Evolutionary conservation across 1,139 yeast species (phyloP).

Genomic region (Suhomyces choctaworum): DNA sequence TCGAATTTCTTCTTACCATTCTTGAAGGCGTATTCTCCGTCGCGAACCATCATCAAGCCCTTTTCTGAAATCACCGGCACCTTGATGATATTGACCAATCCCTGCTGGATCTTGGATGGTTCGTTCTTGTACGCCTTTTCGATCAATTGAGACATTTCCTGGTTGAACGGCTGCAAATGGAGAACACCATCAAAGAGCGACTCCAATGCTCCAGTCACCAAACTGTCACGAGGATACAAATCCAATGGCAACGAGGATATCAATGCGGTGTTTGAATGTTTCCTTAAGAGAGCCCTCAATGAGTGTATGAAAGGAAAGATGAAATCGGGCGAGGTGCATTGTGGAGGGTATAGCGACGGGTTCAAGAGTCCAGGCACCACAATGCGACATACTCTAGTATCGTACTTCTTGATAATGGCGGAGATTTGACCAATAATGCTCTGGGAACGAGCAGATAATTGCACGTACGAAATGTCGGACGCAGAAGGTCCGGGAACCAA

Average conservation of each 20-base stretch:
- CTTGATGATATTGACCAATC: conserved; percentile 73
- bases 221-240: conserved; percentile 57
- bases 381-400: conserved; percentile 57
- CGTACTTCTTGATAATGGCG: conserved; percentile 34
- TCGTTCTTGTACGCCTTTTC: conserved; percentile 69
- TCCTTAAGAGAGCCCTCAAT: conserved; percentile 55
- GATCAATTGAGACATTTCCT: conserved; percentile 63
- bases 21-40: conserved; percentile 81
- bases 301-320: conserved; percentile 65
- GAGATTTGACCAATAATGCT: conserved; percentile 43
- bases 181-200: conserved; percentile 66
- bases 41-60: conserved; percentile 76
- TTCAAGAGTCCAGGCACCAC: conserved; percentile 75
- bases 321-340: conserved; percentile 46
- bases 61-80: conserved; percentile 71
- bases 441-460: conserved; percentile 28
- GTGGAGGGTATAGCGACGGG: conserved; percentile 72
- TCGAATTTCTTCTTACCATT: conserved; percentile 82
- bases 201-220: conserved; percentile 57
- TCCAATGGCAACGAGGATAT: conserved; percentile 61
- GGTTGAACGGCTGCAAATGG: conserved; percentile 81
- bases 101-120: conserved; percentile 82
- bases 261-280: conserved; percentile 50
- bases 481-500: conserved; percentile 65
- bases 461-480: conserved; percentile 59